Evolutionary conservation across 2,329 filamentous ascomycete genomes (phyloP).

Genomic region (Nemania sp.): DNA sequence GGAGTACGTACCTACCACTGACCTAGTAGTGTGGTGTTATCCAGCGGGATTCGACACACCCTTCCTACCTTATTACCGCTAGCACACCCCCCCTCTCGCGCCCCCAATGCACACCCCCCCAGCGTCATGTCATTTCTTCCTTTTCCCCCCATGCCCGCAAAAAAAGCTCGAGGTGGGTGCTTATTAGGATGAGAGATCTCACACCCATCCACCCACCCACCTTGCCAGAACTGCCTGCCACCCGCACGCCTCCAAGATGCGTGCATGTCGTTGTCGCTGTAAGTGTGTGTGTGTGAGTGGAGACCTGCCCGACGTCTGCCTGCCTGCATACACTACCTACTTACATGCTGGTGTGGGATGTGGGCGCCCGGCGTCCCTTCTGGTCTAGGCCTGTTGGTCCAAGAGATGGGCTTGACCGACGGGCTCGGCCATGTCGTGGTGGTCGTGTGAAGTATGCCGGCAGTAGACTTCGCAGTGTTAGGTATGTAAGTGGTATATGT

Average conservation of each 20-base stretch:
- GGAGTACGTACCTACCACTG: too few relatives aligned
- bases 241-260: constrained; percentile 28
- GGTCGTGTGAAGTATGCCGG: too few relatives aligned
- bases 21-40: too few relatives aligned
- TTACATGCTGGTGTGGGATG: constrained; percentile 26
- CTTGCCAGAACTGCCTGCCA: constrained; percentile 21
- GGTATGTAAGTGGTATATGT: not conserved
- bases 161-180: constrained; percentile 19
- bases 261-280: constrained; percentile 21
- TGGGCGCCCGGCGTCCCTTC: constrained; percentile 21
- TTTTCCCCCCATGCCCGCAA: not conserved
- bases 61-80: too few relatives aligned
- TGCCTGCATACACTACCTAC: constrained; percentile 2
- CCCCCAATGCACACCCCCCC: constrained; percentile 34
- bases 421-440: constrained; percentile 15
- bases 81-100: too few relatives aligned
- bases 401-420: constrained; percentile 16
- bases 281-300: constrained; percentile 24
- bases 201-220: constrained; percentile 15
- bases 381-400: constrained; percentile 10
- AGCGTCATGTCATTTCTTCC: not conserved
- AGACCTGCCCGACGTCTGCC: constrained; percentile 25
- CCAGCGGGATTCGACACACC: too few relatives aligned
- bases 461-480: too few relatives aligned
- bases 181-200: constrained; percentile 31